Base-by-base conservation (phyloP, 306 rosid species). In the Begonia loranthoides region DNA sequence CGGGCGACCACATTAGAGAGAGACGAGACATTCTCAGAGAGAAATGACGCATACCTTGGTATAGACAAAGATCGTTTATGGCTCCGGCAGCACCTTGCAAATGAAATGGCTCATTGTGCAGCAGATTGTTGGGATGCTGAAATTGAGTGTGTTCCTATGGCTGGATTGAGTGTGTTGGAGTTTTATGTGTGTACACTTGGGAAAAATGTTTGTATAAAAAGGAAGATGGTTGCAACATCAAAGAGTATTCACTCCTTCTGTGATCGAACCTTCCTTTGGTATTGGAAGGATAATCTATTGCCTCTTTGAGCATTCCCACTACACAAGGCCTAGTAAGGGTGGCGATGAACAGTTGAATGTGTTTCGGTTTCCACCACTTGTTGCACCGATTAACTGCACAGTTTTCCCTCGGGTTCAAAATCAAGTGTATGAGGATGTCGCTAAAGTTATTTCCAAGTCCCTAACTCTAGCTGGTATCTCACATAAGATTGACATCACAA, bases 71-170 rank as follows among this genome's bases (percentile, higher is more conserved):
- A 65, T 1, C 96, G 96, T 8, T 52, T 86, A 45, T 70, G 94
- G 45, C 86, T 90, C 59, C 79, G 95, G 52, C 99, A 90, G 59
- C 96, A 90, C 63, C 90, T 90, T 21, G 94, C 94, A 45, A 90
- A 90, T 74, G 97, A 85, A 63, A 90, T 90, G 97, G 97, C 97
- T 59, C 97, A 90, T 57, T 90, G 85, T 74, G 95, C 97, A 21
- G 87, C 84, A 50, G 97, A 90, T 69, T 90, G 95, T 54, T 90
- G 97, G 95, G 97, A 90, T 76, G 95, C 95, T n/a, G 97, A 90
- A 75, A 90, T 90, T 47, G 95, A 86, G n/a, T n/a, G 69, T 64
- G 86, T 47, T 86, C 99, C 46, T 86, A 86, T 52, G 95, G 99
- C 33, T 90, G 99, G 99, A n/a, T n/a, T n/a, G n/a, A n/a, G n/a